Conservation (phyloP, 176 grass and related monocot species). For the Oryza australiensis region DNA sequence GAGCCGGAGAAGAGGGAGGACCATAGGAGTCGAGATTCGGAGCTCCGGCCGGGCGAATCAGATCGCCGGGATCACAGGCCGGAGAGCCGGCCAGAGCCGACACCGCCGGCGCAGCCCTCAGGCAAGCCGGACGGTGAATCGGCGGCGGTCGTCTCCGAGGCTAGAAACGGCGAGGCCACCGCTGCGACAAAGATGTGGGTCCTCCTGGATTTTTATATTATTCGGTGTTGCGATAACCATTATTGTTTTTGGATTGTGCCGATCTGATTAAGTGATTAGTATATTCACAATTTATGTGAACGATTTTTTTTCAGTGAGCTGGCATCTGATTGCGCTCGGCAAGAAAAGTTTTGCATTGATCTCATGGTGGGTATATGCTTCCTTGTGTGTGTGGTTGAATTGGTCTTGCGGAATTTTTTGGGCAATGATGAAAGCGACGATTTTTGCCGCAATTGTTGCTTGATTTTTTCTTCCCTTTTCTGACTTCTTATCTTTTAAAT, state of each 20-base stretch:
- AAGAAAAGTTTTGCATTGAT: constrained; percentile 98
- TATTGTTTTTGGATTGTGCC: constrained; percentile 51
- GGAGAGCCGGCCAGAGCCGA: constrained; percentile 51
- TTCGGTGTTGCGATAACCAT: constrained; percentile 32
- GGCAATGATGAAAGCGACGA: constrained; percentile 77
- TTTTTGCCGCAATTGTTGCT: constrained; percentile 49
- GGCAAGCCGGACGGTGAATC: constrained; percentile 53
- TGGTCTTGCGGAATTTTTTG: constrained; percentile 68
- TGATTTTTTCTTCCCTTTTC: constrained; percentile 33
- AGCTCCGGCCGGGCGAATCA: constrained; percentile 37
- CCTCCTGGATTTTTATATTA: constrained; percentile 43
- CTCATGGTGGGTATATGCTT: constrained; percentile 89
- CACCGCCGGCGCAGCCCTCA: not conserved
- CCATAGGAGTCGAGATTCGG: constrained; percentile 45
- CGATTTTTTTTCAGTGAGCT: constrained; percentile 64
- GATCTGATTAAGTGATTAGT: constrained; percentile 60
- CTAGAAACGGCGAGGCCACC: constrained; percentile 51
- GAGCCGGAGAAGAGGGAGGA: constrained; percentile 56
- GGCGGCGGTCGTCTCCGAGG: constrained; percentile 38
- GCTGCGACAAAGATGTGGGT: constrained; percentile 71
- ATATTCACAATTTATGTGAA: constrained; percentile 59
- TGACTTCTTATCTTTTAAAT: constrained; percentile 26
- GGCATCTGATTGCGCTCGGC: constrained; percentile 60
- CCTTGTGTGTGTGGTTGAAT: constrained; percentile 60
- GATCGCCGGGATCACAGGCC: constrained; percentile 45